These are phyloP conservation scores for Carex myosuroides DNA, from an alignment of 176 grass and related monocot genomes.

Conservation along the genomic window DNA sequence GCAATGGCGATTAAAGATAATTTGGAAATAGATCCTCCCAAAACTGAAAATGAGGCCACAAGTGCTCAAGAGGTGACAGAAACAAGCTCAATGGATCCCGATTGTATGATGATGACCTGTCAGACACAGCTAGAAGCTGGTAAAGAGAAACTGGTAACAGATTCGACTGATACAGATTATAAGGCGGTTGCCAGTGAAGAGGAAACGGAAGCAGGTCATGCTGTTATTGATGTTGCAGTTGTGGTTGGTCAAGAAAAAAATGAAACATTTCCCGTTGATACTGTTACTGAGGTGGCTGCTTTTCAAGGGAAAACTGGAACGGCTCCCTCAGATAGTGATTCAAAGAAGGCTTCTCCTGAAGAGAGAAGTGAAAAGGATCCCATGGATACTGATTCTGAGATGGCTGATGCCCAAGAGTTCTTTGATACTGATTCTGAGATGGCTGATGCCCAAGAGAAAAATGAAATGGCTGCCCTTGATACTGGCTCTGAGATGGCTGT, in stretches of 20 bases:
- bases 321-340: not conserved
- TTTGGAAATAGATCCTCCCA: not conserved
- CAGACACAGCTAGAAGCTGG: not conserved
- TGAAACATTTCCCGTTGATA: conserved; percentile 12
- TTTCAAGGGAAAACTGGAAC: conserved; percentile 9
- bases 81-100: not conserved
- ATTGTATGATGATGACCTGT: not conserved
- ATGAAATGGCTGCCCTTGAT: not conserved
- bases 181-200: not conserved
- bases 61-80: conserved; percentile 10
- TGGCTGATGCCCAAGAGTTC: conserved; percentile 22
- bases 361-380: conserved; percentile 26
- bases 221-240: conserved; percentile 1
- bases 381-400: conserved; percentile 30
- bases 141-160: conserved; percentile 1
- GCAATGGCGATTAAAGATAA: not conserved
- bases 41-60: not conserved
- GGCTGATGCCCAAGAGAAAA: conserved; percentile 6
- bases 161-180: not conserved
- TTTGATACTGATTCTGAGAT: not conserved
- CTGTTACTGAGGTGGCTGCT: not conserved
- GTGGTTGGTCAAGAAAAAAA: conserved; percentile 37
- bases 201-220: not conserved
- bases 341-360: not conserved
- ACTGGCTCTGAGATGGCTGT: not conserved